phyloP scores from a whole-genome alignment of 2,329 filamentous ascomycete genomes.

The Mariannaea sp. region DNA sequence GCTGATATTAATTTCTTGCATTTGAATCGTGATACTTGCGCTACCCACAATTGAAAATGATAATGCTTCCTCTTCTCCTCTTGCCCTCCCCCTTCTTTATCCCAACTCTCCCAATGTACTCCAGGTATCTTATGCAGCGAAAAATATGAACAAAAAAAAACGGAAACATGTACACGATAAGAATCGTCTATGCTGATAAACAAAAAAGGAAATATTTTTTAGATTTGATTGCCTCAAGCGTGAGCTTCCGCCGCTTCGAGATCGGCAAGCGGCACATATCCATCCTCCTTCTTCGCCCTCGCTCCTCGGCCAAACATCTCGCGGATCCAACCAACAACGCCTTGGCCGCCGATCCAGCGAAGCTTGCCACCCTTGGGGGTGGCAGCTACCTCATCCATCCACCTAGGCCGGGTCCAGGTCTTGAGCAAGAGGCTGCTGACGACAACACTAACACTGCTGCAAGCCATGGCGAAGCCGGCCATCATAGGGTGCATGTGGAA shows the following conservation, averaged over 20 bases:
- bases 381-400: slow-evolving; percentile 77
- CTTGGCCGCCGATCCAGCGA: slow-evolving; percentile 49
- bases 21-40: background rate
- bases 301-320: slow-evolving; percentile 47
- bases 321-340: slow-evolving; percentile 49
- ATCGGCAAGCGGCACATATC: slow-evolving; percentile 63
- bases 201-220: background rate
- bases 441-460: slow-evolving; percentile 88
- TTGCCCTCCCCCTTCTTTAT: background rate
- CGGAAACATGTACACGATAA: background rate
- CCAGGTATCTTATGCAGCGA: slow-evolving; percentile 6
- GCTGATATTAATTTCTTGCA: background rate
- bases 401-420: slow-evolving; percentile 81
- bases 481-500: slow-evolving; percentile 91
- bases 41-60: background rate
- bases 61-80: background rate
- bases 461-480: slow-evolving; percentile 92
- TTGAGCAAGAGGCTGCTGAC: slow-evolving; percentile 81
- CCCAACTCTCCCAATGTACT: background rate
- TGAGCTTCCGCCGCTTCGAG: slow-evolving; percentile 46
- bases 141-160: background rate
- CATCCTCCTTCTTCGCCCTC: slow-evolving; percentile 53
- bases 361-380: slow-evolving; percentile 57
- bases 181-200: background rate
- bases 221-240: background rate